Conservation (phyloP, 2,329 filamentous ascomycete species). For the Dryadomyces quercus-mongolicae region DNA sequence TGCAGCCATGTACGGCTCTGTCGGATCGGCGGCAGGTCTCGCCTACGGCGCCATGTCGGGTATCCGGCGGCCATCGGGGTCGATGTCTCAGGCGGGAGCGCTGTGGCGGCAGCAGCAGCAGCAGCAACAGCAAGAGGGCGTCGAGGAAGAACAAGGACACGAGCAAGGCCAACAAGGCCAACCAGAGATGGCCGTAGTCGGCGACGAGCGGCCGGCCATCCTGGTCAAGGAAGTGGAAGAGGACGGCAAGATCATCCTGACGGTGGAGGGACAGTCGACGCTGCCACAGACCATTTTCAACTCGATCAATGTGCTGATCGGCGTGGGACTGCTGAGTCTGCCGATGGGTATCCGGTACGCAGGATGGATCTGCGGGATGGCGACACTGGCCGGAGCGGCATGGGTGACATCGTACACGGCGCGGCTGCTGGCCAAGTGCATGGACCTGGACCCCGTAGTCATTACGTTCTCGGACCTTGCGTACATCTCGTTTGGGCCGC, state of each 20-base stretch:
- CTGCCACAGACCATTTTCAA: conserved; percentile 94
- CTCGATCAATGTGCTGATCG: conserved; percentile 85
- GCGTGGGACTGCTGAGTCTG: conserved; percentile 77
- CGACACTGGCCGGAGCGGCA: conserved; percentile 63
- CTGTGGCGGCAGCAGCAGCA: conserved; percentile 43
- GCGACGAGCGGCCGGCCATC: conserved; percentile 52
- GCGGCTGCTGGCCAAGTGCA: conserved; percentile 71
- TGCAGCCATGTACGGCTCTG: conserved; percentile 37
- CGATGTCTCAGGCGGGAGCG: conserved; percentile 39
- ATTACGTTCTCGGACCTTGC: conserved; percentile 93
- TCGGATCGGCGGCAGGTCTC: conserved; percentile 23
- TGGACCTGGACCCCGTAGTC: conserved; percentile 72
- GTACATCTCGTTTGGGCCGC: conserved; percentile 77
- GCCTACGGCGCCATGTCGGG: conserved; percentile 11
- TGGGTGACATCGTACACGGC: conserved; percentile 76
- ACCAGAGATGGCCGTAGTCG: too few species aligned
- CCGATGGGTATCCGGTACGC: conserved; percentile 80
- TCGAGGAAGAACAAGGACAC: not conserved
- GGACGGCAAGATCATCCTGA: conserved; percentile 71
- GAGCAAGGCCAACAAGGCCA: not conserved
- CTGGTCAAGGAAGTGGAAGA: conserved; percentile 84
- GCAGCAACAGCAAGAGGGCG: conserved; percentile 13
- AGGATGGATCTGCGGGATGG: conserved; percentile 75
- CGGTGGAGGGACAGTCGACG: conserved; percentile 88
- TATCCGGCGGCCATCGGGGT: conserved; percentile 20